phyloP scores from a whole-genome alignment of 805 yeast genomes.

The Nakazawaea populi region DNA sequence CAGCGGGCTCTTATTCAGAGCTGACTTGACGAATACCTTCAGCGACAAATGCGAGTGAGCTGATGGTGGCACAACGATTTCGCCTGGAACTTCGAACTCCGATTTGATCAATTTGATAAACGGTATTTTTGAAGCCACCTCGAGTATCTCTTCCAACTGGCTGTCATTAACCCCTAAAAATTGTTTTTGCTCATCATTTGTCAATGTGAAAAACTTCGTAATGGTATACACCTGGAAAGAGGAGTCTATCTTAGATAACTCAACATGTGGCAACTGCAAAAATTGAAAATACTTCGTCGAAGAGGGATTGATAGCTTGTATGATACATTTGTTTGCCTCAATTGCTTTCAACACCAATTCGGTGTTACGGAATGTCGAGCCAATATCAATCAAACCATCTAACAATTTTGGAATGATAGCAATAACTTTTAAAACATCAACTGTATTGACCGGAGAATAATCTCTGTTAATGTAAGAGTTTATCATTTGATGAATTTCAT shows the following conservation, averaged over 20 bases:
- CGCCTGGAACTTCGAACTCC: conserved; percentile 84
- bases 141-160: conserved; percentile 42
- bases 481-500: conserved; percentile 46
- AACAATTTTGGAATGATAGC: conserved; percentile 61
- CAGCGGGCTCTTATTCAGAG: conserved; percentile 57
- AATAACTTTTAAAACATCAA: conserved; percentile 49
- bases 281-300: conserved; percentile 50
- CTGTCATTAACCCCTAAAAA: conserved; percentile 46
- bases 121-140: conserved; percentile 64
- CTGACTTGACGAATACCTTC: conserved; percentile 71
- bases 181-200: conserved; percentile 48
- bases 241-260: conserved; percentile 43
- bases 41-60: conserved; percentile 71
- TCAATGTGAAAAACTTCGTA: conserved; percentile 61
- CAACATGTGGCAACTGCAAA: conserved; percentile 77
- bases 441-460: conserved; percentile 22
- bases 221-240: conserved; percentile 48
- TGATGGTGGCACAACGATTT: conserved; percentile 59
- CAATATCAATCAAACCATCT: conserved; percentile 72
- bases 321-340: conserved; percentile 63
- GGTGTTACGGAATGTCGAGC: conserved; percentile 69
- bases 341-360: conserved; percentile 56
- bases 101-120: conserved; percentile 60
- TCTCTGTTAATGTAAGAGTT: conserved; percentile 55
- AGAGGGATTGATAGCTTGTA: conserved; percentile 66